A percentile compares a stretch with the other conserved stretches of the same genome.
phyloP scores from a whole-genome alignment of 768 basidiomycete species.

The Lactarius indigo region DNA sequence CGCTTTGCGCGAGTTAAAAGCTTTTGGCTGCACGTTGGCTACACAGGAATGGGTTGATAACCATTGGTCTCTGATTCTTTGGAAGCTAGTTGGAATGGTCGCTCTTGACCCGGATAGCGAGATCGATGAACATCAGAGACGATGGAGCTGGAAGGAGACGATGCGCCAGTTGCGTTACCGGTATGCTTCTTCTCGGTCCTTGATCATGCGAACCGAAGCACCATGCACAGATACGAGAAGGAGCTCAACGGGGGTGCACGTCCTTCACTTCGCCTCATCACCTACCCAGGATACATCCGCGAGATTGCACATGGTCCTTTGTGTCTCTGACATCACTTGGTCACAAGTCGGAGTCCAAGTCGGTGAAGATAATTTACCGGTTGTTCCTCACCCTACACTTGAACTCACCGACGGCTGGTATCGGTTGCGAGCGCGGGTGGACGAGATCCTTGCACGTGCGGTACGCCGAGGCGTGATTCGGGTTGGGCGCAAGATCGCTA shows the following conservation, averaged over 20 bases:
- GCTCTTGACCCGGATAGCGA: constrained; percentile 65
- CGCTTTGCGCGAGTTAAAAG: constrained; percentile 52
- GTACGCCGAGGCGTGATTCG: constrained; percentile 60
- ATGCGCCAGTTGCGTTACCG: constrained; percentile 82
- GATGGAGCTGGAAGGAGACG: constrained; percentile 84
- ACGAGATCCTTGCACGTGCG: constrained; percentile 69
- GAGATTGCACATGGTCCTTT: constrained; percentile 77
- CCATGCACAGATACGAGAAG: constrained; percentile 41
- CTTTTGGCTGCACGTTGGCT: constrained; percentile 61
- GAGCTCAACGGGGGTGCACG: constrained; percentile 59
- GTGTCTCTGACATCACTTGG: constrained; percentile 72
- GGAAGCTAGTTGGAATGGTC: constrained; percentile 91
- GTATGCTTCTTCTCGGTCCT: constrained; percentile 39
- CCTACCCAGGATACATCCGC: constrained; percentile 81
- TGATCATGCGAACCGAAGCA: background rate
- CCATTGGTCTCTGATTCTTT: constrained; percentile 86
- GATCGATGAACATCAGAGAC: constrained; percentile 40
- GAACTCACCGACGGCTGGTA: constrained; percentile 99
- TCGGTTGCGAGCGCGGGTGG: constrained; percentile 69
- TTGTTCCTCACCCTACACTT: constrained; percentile 52
- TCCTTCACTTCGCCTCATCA: constrained; percentile 76
- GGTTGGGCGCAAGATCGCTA: constrained; percentile 79
- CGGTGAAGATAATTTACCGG: constrained; percentile 37
- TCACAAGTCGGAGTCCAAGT: constrained; percentile 33
- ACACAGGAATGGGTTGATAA: constrained; percentile 85